Evolutionary conservation across 192 early-diverging fungal genomes (phyloP).

Genomic region (Coemansia sp.): DNA sequence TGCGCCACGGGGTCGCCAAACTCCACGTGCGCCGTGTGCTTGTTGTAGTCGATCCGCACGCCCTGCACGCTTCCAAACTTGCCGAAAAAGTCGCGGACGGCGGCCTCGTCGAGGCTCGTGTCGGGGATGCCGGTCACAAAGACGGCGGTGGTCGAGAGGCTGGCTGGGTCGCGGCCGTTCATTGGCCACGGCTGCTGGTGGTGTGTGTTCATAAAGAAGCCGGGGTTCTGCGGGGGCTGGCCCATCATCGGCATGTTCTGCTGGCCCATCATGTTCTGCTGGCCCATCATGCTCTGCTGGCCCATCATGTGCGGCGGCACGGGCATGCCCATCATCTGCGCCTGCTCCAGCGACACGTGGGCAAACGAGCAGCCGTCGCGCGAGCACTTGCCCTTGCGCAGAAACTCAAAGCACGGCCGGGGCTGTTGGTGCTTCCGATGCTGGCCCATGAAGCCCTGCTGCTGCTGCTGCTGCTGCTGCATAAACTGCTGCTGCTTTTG

Average conservation of each 20-base stretch:
- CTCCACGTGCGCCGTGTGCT: constrained; percentile 25
- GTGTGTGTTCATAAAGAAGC: neutral
- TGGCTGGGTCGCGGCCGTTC: neutral
- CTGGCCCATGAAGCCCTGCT: constrained; percentile 7
- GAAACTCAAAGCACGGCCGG: constrained; percentile 40
- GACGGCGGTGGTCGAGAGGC: constrained; percentile 22
- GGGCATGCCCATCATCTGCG: constrained; percentile 36
- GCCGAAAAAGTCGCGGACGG: constrained; percentile 30
- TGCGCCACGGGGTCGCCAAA: constrained; percentile 22
- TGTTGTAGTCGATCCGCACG: constrained; percentile 17
- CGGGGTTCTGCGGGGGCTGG: constrained; percentile 2
- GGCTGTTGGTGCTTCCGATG: constrained; percentile 12
- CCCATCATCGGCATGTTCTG: constrained; percentile 16
- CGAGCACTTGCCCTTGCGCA: constrained; percentile 43
- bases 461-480: constrained; percentile 11
- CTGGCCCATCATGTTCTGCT: constrained; percentile 11
- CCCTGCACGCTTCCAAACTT: constrained; percentile 26
- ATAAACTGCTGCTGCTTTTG: neutral
- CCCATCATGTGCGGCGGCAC: constrained; percentile 11
- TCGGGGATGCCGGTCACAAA: constrained; percentile 44
- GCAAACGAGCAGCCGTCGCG: constrained; percentile 41
- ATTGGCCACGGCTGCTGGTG: neutral
- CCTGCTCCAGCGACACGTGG: constrained; percentile 28
- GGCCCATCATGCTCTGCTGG: constrained; percentile 1
- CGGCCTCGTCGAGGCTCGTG: constrained; percentile 15